Conservation (phyloP, 768 basidiomycete species). For the Leucocoprinus birnbaumii region DNA sequence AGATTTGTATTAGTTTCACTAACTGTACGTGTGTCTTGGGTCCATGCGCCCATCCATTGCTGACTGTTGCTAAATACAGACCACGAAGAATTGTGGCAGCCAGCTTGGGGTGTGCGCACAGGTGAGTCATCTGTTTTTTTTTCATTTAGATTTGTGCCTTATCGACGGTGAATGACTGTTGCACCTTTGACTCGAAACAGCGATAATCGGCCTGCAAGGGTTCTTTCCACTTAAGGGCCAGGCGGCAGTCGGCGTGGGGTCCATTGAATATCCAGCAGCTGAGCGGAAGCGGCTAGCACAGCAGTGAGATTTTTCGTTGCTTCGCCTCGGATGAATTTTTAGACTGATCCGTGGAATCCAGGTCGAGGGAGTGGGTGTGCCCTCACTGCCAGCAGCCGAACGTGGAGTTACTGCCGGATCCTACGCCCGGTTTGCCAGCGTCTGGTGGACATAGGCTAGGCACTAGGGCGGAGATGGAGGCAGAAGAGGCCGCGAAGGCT, state of each 20-base stretch:
- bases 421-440: background rate
- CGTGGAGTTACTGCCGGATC: constrained; percentile 66
- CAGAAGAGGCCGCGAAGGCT: too few species aligned
- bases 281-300: constrained; percentile 79
- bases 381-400: constrained; percentile 70
- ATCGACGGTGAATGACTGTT: background rate
- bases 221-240: constrained; percentile 90
- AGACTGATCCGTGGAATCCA: constrained; percentile 22
- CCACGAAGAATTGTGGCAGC: constrained; percentile 97
- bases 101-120: constrained; percentile 96
- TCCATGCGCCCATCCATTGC: constrained; percentile 7
- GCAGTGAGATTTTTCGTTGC: constrained; percentile 52
- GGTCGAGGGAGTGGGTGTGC: constrained; percentile 81
- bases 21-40: constrained; percentile 54
- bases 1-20: constrained; percentile 95
- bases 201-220: constrained; percentile 85
- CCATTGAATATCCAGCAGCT: constrained; percentile 69
- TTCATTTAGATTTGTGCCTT: background rate
- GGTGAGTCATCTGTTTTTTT: constrained; percentile 39
- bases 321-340: background rate
- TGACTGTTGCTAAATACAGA: constrained; percentile 40
- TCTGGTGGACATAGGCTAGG: background rate
- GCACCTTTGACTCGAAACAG: constrained; percentile 35
- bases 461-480: background rate
- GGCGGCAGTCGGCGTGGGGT: constrained; percentile 83